Evolutionary conservation across 2,329 filamentous ascomycete species (phyloP).

Genomic region (Sphaerulina musiva): DNA sequence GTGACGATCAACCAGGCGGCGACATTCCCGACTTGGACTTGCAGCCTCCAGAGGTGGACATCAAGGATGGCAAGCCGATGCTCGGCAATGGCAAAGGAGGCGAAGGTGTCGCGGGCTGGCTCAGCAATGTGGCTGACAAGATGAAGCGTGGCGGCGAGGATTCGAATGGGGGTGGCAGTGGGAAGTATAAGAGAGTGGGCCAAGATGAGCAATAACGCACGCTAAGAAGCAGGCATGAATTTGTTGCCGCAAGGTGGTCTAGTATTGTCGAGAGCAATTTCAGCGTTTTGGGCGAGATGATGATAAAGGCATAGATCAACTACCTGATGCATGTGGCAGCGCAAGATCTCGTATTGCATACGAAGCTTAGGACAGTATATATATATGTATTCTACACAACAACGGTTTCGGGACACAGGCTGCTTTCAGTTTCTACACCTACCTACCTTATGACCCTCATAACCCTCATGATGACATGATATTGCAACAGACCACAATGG

Average conservation of each 20-base stretch:
- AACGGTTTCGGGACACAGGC: neutral
- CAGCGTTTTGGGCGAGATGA: constrained; percentile 8
- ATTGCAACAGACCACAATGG: too few species aligned
- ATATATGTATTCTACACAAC: neutral
- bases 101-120: constrained; percentile 63
- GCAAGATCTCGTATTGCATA: neutral
- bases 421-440: neutral
- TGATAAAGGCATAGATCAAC: constrained; percentile 5
- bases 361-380: neutral
- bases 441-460: too few species aligned
- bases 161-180: constrained; percentile 34
- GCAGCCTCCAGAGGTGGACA: constrained; percentile 61
- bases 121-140: constrained; percentile 49
- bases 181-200: constrained; percentile 43
- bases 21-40: constrained; percentile 77
- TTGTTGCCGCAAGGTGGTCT: too few species aligned
- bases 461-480: too few species aligned
- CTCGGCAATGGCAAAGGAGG: constrained; percentile 34
- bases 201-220: constrained; percentile 34
- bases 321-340: neutral
- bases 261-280: constrained; percentile 7
- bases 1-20: constrained; percentile 33
- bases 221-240: neutral
- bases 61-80: constrained; percentile 46
- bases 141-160: constrained; percentile 50